Conservation (phyloP, 768 basidiomycete genomes). For the Suillus bovinus region DNA sequence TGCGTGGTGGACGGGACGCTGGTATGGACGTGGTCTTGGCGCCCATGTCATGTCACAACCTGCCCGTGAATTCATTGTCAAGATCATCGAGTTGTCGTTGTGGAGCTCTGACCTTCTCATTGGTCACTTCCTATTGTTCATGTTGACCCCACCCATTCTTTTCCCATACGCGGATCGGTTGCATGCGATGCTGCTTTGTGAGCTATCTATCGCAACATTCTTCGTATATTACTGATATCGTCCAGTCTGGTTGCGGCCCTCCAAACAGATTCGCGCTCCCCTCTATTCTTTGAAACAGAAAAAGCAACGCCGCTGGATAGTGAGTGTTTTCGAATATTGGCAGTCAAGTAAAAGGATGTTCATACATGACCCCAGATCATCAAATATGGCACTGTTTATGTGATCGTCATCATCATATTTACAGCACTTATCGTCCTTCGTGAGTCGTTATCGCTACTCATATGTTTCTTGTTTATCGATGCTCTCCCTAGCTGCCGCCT, state of each 20-base stretch:
- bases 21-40: slow-evolving; percentile 95
- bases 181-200: slow-evolving; percentile 90
- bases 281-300: slow-evolving; percentile 89
- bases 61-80: slow-evolving; percentile 95
- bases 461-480: slow-evolving; percentile 12
- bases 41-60: slow-evolving; percentile 95
- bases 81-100: slow-evolving; percentile 93
- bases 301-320: slow-evolving; percentile 87
- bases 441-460: slow-evolving; percentile 43
- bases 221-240: slow-evolving; percentile 18
- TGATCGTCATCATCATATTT: slow-evolving; percentile 66
- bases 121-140: slow-evolving; percentile 85
- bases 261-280: slow-evolving; percentile 91
- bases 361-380: slow-evolving; percentile 53
- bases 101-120: slow-evolving; percentile 95
- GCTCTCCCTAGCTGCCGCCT: slow-evolving; percentile 49
- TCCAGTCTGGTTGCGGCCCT: slow-evolving; percentile 91
- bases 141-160: slow-evolving; percentile 85
- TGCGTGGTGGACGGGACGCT: slow-evolving; percentile 98
- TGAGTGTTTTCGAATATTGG: slow-evolving; percentile 38
- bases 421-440: slow-evolving; percentile 76
- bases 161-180: slow-evolving; percentile 91
- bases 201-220: slow-evolving; percentile 32
- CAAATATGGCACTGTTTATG: slow-evolving; percentile 81
- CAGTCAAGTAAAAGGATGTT: slow-evolving; percentile 12